These are phyloP conservation scores for Pleodorina starrii DNA, from an alignment of 139 green algal species.

Conservation along the genomic window DNA sequence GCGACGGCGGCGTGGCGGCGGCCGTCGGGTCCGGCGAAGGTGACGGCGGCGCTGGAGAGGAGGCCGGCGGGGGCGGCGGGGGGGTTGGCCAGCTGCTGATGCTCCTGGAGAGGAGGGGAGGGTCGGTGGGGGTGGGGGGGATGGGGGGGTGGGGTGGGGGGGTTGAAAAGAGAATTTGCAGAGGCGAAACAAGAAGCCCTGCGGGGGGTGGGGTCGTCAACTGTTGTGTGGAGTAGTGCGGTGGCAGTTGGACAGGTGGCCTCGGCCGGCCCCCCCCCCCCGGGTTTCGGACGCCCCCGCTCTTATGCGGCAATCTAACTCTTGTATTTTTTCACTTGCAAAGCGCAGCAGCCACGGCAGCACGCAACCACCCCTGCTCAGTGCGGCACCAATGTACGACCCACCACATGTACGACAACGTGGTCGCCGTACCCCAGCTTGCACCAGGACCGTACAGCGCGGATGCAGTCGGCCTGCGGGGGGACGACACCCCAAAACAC, in stretches of 20 bases:
- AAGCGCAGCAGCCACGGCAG: no score
- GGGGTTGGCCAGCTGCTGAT: conserved; percentile 1
- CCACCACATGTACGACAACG: conserved; percentile 40
- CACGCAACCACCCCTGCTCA: no score
- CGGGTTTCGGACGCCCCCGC: no score
- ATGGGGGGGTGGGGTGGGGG: not conserved
- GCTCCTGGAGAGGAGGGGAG: conserved; percentile 1
- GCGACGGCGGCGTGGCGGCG: conserved; percentile 38
- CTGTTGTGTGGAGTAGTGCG: no score
- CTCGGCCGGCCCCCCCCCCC: no score
- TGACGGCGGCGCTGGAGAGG: conserved; percentile 21
- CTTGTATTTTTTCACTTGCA: no score
- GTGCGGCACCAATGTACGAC: no score
- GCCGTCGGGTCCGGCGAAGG: conserved; percentile 31
- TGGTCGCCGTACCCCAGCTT: conserved; percentile 39
- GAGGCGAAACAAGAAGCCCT: no score
- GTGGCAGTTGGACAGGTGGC: no score
- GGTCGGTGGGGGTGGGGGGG: not conserved
- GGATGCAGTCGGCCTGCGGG: conserved; percentile 45
- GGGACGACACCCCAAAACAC: no score
- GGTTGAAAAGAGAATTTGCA: not conserved
- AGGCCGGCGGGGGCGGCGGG: not conserved
- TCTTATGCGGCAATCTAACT: no score
- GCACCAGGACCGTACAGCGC: conserved; percentile 41
- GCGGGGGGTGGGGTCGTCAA: no score